Percentiles rank a stretch among this genome's conserved stretches.
phyloP scores from a whole-genome alignment of 768 basidiomycete genomes.

The Boletus pseudopeckii region DNA sequence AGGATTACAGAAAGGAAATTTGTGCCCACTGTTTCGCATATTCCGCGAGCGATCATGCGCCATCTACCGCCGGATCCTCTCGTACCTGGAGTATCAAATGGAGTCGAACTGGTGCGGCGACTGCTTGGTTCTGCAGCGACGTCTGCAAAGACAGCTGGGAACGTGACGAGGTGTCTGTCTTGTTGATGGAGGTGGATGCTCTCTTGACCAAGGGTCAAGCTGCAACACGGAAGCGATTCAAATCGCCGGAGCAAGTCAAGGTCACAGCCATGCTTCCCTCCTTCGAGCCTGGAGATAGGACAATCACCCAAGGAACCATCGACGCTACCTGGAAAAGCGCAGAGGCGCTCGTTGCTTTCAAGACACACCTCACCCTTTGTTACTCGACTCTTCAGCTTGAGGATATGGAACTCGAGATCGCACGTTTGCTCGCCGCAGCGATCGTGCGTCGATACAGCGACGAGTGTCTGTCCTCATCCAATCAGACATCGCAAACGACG shows the following conservation, averaged over 20 bases:
- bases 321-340: constrained; percentile 46
- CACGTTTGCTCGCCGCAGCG: constrained; percentile 51
- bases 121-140: constrained; percentile 57
- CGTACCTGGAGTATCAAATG: constrained; percentile 45
- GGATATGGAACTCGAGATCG: constrained; percentile 58
- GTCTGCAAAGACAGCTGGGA: constrained; percentile 47
- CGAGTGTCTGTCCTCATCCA: constrained; percentile 12
- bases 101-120: constrained; percentile 31
- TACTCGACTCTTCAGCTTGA: constrained; percentile 35
- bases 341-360: constrained; percentile 30
- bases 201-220: constrained; percentile 35
- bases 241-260: constrained; percentile 18
- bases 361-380: constrained; percentile 21
- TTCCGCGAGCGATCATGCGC: constrained; percentile 33
- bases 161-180: constrained; percentile 30
- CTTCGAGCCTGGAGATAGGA: constrained; percentile 7
- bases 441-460: constrained; percentile 42
- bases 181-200: constrained; percentile 32
- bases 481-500: not conserved
- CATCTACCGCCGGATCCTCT: constrained; percentile 15
- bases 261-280: constrained; percentile 16
- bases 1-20: constrained; percentile 63
- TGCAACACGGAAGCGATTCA: constrained; percentile 30
- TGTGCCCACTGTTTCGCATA: constrained; percentile 66
- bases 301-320: constrained; percentile 38